Evolutionary conservation across 805 yeast species (phyloP).

Genomic region (Metschnikowia koreensis): DNA sequence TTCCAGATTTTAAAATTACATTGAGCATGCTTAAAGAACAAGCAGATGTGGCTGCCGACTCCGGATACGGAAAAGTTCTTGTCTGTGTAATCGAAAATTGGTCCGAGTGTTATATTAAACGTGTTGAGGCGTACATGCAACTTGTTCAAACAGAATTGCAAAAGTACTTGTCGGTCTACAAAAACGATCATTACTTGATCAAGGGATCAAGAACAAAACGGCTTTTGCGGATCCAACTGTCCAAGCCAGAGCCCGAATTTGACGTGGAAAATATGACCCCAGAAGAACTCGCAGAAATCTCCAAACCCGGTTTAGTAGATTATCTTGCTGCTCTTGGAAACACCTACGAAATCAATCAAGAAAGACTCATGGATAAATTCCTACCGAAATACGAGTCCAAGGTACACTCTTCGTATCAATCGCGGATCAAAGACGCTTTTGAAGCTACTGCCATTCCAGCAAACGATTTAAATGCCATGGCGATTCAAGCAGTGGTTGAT

Average conservation of each 20-base stretch:
- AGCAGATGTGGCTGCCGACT: conserved; percentile 81
- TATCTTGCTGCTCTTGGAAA: conserved; percentile 81
- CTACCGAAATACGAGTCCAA: conserved; percentile 59
- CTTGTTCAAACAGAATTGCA: conserved; percentile 48
- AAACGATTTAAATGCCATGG: conserved; percentile 76
- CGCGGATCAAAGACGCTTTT: conserved; percentile 34
- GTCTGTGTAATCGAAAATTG: conserved; percentile 77
- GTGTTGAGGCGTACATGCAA: conserved; percentile 63
- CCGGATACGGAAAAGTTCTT: conserved; percentile 76
- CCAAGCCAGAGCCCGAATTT: conserved; percentile 13
- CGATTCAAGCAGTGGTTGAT: conserved; percentile 64
- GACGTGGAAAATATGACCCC: conserved; percentile 42
- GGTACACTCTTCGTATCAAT: conserved; percentile 48
- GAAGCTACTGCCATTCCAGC: conserved; percentile 53
- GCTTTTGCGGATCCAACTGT: conserved; percentile 28
- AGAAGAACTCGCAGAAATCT: conserved; percentile 35
- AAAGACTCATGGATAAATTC: conserved; percentile 62
- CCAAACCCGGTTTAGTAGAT: conserved; percentile 71
- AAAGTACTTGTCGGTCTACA: conserved; percentile 41
- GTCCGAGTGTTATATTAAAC: conserved; percentile 53
- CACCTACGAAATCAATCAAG: conserved; percentile 77
- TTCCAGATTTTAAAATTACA: conserved; percentile 77
- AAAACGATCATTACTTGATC: conserved; percentile 35
- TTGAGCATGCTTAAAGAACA: conserved; percentile 86
- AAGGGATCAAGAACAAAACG: conserved; percentile 46